These are phyloP conservation scores for Terana coerulea DNA, from an alignment of 768 basidiomycete species.

Conservation along the genomic window DNA sequence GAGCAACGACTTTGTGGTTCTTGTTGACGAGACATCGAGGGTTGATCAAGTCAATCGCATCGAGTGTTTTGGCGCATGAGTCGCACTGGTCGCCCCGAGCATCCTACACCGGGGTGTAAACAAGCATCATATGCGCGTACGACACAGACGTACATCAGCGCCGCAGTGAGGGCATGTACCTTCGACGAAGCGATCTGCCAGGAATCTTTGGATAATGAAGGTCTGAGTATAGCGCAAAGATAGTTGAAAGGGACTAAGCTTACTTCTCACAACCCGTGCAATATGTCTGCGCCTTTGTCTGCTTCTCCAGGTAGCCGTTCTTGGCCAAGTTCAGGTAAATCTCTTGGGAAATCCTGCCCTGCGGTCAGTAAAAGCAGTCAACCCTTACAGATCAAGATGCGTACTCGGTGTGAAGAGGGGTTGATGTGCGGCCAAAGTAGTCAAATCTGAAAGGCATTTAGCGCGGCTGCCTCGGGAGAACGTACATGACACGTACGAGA, in stretches of 20 bases:
- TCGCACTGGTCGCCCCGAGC: conserved; percentile 99
- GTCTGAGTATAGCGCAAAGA: conserved; percentile 11
- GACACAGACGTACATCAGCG: conserved; percentile 55
- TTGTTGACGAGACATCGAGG: conserved; percentile 92
- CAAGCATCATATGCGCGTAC: neutral
- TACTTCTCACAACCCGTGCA: conserved; percentile 89
- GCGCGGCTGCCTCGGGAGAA: neutral
- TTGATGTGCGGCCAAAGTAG: conserved; percentile 93
- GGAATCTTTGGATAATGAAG: conserved; percentile 62
- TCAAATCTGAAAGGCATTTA: conserved; percentile 64
- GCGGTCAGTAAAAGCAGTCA: neutral
- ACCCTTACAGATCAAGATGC: conserved; percentile 13
- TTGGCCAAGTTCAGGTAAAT: conserved; percentile 83
- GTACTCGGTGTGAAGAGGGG: conserved; percentile 84
- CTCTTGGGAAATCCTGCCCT: conserved; percentile 77
- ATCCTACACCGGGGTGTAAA: conserved; percentile 52
- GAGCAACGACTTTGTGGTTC: conserved; percentile 70
- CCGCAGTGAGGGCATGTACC: conserved; percentile 95
- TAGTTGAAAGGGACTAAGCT: conserved; percentile 16
- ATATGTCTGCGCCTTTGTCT: conserved; percentile 90
- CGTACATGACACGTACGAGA: conserved; percentile 51
- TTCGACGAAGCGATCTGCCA: conserved; percentile 97
- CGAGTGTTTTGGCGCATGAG: conserved; percentile 85
- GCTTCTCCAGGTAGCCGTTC: conserved; percentile 72
- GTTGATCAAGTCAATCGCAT: conserved; percentile 89